Conservation (phyloP, 2,329 filamentous ascomycete genomes). For the Juglanconis oblonga region DNA sequence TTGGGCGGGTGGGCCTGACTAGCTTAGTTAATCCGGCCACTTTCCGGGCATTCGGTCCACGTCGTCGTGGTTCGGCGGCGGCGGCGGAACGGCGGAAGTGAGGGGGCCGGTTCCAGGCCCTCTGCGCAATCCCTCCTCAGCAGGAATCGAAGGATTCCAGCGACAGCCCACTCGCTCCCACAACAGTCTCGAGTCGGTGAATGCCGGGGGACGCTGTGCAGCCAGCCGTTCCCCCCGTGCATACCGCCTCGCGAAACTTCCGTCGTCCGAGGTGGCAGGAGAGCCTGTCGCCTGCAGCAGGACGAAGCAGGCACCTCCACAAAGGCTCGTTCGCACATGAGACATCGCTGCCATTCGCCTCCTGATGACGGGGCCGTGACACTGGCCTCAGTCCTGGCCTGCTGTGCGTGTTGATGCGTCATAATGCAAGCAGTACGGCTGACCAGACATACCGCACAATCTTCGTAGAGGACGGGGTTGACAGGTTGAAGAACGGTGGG, state of each 20-base stretch:
- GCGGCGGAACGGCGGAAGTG: no score
- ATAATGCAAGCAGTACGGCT: neutral
- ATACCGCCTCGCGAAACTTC: neutral
- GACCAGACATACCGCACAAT: neutral
- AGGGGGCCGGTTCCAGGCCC: neutral
- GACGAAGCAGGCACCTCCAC: no score
- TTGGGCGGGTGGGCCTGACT: neutral
- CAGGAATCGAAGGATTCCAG: neutral
- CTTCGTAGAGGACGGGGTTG: neutral
- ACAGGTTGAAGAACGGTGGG: neutral
- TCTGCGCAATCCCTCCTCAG: neutral
- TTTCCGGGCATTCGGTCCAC: neutral
- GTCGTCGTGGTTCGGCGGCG: neutral
- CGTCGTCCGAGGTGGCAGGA: neutral
- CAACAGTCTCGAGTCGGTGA: neutral
- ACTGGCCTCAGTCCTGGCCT: neutral
- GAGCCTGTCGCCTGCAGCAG: no score
- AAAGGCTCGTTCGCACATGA: neutral
- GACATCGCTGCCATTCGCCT: neutral
- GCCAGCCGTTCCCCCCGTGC: neutral
- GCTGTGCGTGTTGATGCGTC: neutral
- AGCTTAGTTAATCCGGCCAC: neutral
- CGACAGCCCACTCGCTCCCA: neutral
- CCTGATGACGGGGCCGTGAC: neutral
- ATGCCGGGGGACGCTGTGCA: neutral